Conservation (phyloP, 192 early-diverging fungal genomes). For the Piromyces finnis region DNA sequence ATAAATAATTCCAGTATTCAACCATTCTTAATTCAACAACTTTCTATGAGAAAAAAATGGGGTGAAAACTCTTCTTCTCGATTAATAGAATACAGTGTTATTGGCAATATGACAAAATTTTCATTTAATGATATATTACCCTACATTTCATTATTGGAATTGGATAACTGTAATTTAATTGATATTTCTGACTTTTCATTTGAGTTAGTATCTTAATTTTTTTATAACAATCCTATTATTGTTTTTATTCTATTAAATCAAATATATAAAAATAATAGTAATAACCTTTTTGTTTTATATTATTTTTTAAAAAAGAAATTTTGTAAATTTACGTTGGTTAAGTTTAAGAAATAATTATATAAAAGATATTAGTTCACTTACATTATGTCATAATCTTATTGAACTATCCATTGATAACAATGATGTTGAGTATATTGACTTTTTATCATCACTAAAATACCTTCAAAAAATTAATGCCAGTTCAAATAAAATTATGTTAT, state of each 20-base stretch:
- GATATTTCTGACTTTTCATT: not conserved
- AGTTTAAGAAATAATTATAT: constrained; percentile 36
- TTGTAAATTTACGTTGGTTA: constrained; percentile 18
- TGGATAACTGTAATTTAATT: not conserved
- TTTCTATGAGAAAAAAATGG: not conserved
- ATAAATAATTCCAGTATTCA: not conserved
- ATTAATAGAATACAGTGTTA: not conserved
- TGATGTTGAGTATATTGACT: constrained; percentile 26
- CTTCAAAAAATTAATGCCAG: constrained; percentile 32
- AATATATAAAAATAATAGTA: too few species aligned
- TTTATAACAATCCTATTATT: too few species aligned
- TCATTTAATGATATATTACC: not conserved
- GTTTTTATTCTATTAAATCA: too few species aligned
- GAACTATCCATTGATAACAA: constrained; percentile 35
- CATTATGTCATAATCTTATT: constrained; percentile 15
- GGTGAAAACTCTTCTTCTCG: not conserved
- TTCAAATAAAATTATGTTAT: constrained; percentile 19
- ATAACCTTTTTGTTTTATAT: too few species aligned
- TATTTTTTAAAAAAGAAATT: too few species aligned
- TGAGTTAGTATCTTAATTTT: not conserved
- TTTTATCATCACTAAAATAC: constrained; percentile 10
- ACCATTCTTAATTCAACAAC: not conserved
- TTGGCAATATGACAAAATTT: not conserved
- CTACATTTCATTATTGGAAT: not conserved
- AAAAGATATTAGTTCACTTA: constrained; percentile 17